phyloP scores from a whole-genome alignment of 2,329 filamentous ascomycete genomes.

The Geosmithia morbida region DNA sequence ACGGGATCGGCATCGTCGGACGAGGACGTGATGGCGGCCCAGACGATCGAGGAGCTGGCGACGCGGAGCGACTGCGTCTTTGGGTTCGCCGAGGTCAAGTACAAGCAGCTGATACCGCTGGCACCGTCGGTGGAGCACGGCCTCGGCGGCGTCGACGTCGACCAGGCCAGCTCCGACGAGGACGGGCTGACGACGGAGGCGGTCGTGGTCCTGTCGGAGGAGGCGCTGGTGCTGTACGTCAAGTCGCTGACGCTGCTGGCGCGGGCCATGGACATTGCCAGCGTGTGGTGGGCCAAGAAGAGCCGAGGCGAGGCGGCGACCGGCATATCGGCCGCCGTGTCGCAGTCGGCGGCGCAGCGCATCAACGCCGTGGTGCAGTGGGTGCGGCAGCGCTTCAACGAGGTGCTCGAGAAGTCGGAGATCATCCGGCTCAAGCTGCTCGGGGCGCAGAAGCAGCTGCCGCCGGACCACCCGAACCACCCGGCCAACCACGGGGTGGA shows the following conservation, averaged over 20 bases:
- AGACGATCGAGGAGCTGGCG: constrained; percentile 80
- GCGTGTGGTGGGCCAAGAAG: constrained; percentile 78
- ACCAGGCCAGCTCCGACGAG: constrained; percentile 41
- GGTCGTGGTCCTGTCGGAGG: constrained; percentile 75
- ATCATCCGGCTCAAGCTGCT: constrained; percentile 79
- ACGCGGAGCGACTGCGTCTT: constrained; percentile 93
- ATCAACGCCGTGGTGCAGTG: constrained; percentile 94
- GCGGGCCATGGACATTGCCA: constrained; percentile 91
- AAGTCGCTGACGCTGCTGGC: constrained; percentile 83
- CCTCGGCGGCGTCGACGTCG: constrained; percentile 45
- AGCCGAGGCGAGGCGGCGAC: constrained; percentile 44
- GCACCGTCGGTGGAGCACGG: constrained; percentile 65
- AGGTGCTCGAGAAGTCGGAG: constrained; percentile 91
- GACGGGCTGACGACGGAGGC: constrained; percentile 77
- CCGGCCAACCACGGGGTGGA: constrained; percentile 60
- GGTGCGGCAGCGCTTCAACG: constrained; percentile 89
- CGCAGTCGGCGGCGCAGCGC: constrained; percentile 44
- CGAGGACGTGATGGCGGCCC: constrained; percentile 66
- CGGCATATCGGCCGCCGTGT: constrained; percentile 21
- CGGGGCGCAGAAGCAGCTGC: constrained; percentile 73
- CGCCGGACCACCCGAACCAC: constrained; percentile 73
- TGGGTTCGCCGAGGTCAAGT: constrained; percentile 96
- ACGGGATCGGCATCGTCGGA: constrained; percentile 44
- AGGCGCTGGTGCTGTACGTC: constrained; percentile 89
- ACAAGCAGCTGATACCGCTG: constrained; percentile 86